Conservation (phyloP, 768 basidiomycete genomes). For the Naematelia aurantialba region DNA sequence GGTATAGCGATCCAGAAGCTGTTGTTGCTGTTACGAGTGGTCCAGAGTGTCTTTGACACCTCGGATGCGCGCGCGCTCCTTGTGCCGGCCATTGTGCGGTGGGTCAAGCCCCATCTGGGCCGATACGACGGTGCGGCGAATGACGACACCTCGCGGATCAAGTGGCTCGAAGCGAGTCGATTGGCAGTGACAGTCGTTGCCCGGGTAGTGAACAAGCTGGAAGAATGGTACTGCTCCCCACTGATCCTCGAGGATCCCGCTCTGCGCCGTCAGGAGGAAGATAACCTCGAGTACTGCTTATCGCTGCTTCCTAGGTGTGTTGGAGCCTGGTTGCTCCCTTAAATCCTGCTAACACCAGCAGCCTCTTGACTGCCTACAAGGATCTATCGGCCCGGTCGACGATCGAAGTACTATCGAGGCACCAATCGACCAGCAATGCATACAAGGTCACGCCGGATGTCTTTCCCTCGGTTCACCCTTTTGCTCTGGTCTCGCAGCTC, state of each 20-base stretch:
- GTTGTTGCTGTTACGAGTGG: conserved; percentile 87
- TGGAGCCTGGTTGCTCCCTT: neutral
- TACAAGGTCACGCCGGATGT: conserved; percentile 67
- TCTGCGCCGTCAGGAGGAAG: conserved; percentile 73
- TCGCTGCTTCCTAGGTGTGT: conserved; percentile 75
- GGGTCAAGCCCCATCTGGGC: conserved; percentile 94
- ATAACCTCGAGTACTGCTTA: conserved; percentile 82
- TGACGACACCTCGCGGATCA: conserved; percentile 76
- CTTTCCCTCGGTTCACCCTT: conserved; percentile 92
- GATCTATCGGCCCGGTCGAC: conserved; percentile 72
- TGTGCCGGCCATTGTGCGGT: conserved; percentile 80
- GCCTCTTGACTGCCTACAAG: conserved; percentile 76
- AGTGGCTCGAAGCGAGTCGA: conserved; percentile 86
- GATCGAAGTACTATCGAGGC: conserved; percentile 66
- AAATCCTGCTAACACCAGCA: neutral
- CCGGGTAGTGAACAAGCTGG: conserved; percentile 80
- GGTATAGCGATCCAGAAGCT: conserved; percentile 91
- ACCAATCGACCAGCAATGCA: conserved; percentile 55
- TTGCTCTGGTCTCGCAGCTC: conserved; percentile 68
- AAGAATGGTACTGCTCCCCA: conserved; percentile 71
- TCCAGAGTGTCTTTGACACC: conserved; percentile 80
- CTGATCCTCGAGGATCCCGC: conserved; percentile 61
- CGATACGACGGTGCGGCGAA: conserved; percentile 66
- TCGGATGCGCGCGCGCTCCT: conserved; percentile 71
- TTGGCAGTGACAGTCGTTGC: conserved; percentile 72